Conservation (phyloP, 2,329 filamentous ascomycete species). For the Falciphora oryzae region DNA sequence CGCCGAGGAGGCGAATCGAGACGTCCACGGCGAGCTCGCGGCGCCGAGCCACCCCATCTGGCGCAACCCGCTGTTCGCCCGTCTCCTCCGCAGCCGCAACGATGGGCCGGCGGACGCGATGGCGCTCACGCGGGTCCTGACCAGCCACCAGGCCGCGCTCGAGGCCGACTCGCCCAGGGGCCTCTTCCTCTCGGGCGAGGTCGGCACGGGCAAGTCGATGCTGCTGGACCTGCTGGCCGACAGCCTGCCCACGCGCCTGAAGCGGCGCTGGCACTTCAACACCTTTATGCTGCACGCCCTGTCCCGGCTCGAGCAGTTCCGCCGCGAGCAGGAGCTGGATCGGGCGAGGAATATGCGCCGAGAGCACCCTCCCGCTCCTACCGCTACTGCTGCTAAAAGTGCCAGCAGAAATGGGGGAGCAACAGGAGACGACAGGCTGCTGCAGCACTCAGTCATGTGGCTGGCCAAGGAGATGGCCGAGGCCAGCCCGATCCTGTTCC, state of each 20-base stretch:
- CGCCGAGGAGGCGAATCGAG: slow-evolving; percentile 24
- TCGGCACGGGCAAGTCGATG: slow-evolving; percentile 81
- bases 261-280: slow-evolving; percentile 76
- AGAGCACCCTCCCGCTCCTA: neutral
- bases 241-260: slow-evolving; percentile 65
- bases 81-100: slow-evolving; percentile 45
- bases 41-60: slow-evolving; percentile 49
- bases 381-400: neutral
- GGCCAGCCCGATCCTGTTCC: slow-evolving; percentile 68
- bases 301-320: slow-evolving; percentile 62
- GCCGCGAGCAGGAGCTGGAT: slow-evolving; percentile 25
- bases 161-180: slow-evolving; percentile 67
- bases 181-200: slow-evolving; percentile 72
- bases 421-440: neutral
- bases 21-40: slow-evolving; percentile 37
- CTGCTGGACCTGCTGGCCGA: slow-evolving; percentile 78
- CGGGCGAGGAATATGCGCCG: neutral
- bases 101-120: slow-evolving; percentile 35
- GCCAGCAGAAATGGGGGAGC: neutral
- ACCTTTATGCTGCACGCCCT: slow-evolving; percentile 79
- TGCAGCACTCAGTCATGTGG: slow-evolving; percentile 65
- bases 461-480: slow-evolving; percentile 71
- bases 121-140: slow-evolving; percentile 63
- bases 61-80: slow-evolving; percentile 52
- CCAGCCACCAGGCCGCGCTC: slow-evolving; percentile 65